These are phyloP conservation scores for Ceratobasidium sp. DNA, from an alignment of 1,284 basidiomycete genomes.

Conservation along the genomic window DNA sequence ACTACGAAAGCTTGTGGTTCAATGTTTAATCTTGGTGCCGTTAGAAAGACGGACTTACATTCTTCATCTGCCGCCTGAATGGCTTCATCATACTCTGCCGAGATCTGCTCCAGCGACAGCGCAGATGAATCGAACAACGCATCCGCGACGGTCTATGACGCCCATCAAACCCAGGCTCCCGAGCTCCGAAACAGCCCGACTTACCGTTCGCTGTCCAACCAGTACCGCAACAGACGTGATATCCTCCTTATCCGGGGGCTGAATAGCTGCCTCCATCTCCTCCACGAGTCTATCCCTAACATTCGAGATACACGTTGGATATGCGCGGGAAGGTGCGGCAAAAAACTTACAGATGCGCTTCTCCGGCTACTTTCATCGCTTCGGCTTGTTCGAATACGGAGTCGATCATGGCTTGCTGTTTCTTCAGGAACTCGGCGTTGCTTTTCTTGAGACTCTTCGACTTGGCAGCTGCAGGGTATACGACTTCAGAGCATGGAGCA, in stretches of 20 bases:
- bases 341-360: slow-evolving; percentile 23
- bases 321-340: background rate
- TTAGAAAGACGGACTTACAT: background rate
- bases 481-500: background rate
- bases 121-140: background rate
- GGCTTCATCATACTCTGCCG: slow-evolving; percentile 8
- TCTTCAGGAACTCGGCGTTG: slow-evolving; percentile 28
- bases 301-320: background rate
- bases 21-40: no score
- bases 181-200: background rate
- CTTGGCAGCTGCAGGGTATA: slow-evolving; percentile 11
- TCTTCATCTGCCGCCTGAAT: slow-evolving; percentile 23
- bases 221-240: background rate
- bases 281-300: slow-evolving; percentile 8
- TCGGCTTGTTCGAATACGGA: slow-evolving; percentile 24
- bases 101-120: slow-evolving; percentile 15
- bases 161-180: background rate
- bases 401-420: slow-evolving; percentile 22
- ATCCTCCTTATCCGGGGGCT: slow-evolving; percentile 11
- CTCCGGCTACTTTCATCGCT: slow-evolving; percentile 14
- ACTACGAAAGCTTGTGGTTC: background rate
- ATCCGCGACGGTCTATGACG: background rate
- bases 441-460: slow-evolving; percentile 34
- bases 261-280: slow-evolving; percentile 1
- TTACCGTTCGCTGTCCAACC: slow-evolving; percentile 21